Evolutionary conservation across 2,329 filamentous ascomycete genomes (phyloP).

Genomic region (Cladosporium oxysporum): DNA sequence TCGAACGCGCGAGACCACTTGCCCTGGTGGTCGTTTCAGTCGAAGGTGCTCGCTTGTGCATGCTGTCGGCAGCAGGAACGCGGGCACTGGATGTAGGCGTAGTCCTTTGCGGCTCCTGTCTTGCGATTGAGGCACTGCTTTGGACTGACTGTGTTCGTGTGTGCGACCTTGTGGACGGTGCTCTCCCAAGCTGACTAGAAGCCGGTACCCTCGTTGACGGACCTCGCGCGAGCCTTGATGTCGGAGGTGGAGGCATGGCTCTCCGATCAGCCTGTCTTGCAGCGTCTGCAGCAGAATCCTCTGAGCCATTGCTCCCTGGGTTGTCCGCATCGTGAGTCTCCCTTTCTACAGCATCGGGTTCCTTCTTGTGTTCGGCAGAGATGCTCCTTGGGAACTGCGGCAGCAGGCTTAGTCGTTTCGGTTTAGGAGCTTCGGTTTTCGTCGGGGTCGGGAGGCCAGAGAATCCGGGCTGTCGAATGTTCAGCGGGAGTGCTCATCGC

Average conservation of each 20-base stretch:
- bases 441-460: slow-evolving; percentile 17
- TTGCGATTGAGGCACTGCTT: slow-evolving; percentile 12
- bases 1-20: slow-evolving; percentile 10
- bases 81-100: not conserved
- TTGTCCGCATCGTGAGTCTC: slow-evolving; percentile 8
- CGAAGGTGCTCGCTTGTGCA: slow-evolving; percentile 18
- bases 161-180: slow-evolving; percentile 25
- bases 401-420: slow-evolving; percentile 35
- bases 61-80: not conserved
- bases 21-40: slow-evolving; percentile 1
- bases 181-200: slow-evolving; percentile 20
- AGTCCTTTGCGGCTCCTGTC: slow-evolving; percentile 5
- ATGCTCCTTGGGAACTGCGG: slow-evolving; percentile 32
- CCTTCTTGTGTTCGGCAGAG: slow-evolving; percentile 30
- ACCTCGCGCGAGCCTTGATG: slow-evolving; percentile 25
- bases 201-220: slow-evolving; percentile 20
- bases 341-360: slow-evolving; percentile 26
- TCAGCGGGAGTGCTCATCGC: slow-evolving; percentile 26
- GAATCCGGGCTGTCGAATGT: slow-evolving; percentile 18
- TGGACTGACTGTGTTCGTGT: slow-evolving; percentile 26
- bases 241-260: slow-evolving; percentile 33
- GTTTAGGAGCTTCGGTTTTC: slow-evolving; percentile 23
- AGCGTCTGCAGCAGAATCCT: not conserved
- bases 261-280: slow-evolving; percentile 24
- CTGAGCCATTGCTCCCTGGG: not conserved